Conservation (phyloP, 176 grass and related monocot species). For the Hyparrhenia diplandra region DNA sequence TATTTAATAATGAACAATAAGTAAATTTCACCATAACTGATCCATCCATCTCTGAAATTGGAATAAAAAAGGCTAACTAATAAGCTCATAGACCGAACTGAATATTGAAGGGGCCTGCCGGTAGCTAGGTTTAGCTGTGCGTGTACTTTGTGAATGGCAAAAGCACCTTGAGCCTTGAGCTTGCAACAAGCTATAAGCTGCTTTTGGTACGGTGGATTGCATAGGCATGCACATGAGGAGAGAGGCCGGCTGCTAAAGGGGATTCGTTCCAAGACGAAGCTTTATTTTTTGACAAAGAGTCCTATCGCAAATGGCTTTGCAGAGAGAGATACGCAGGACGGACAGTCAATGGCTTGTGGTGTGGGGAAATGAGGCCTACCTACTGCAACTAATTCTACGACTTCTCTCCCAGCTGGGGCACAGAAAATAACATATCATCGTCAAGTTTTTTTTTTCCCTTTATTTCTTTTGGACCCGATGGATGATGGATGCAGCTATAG, state of each 20-base stretch:
- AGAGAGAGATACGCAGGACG: neutral
- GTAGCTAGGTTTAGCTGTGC: neutral
- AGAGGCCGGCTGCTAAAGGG: neutral
- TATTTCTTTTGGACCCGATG: neutral
- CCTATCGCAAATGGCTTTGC: neutral
- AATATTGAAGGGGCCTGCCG: neutral
- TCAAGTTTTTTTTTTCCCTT: neutral
- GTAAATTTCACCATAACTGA: neutral
- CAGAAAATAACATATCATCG: neutral
- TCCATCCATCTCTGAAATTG: too few species aligned
- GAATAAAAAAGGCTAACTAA: neutral
- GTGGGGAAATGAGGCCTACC: constrained; percentile 50
- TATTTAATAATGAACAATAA: neutral
- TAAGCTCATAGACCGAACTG: neutral
- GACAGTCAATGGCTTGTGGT: constrained; percentile 54
- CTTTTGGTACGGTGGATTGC: constrained; percentile 9
- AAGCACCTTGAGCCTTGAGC: neutral
- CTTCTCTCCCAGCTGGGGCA: constrained; percentile 36
- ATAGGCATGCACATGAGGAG: neutral
- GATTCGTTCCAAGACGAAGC: neutral
- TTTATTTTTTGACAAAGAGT: neutral
- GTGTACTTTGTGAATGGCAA: constrained; percentile 6
- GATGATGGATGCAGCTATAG: neutral
- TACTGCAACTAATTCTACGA: constrained; percentile 70
- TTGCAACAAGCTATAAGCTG: neutral